These are phyloP conservation scores for Auricularia sp. DNA, from an alignment of 768 basidiomycete species.

Conservation along the genomic window DNA sequence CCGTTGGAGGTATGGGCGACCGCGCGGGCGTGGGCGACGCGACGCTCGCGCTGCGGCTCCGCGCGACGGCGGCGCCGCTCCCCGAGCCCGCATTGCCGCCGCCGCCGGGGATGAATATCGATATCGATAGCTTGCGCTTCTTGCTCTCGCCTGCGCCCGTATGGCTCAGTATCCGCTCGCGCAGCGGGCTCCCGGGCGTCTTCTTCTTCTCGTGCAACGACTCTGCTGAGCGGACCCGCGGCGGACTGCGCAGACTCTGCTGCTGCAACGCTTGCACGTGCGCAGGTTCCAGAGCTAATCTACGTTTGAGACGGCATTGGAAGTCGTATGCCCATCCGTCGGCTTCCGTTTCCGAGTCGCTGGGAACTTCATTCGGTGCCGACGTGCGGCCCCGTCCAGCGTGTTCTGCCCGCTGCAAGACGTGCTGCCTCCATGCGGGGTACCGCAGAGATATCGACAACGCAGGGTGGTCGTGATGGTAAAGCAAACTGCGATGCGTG, in stretches of 20 bases:
- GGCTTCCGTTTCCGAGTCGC: background rate
- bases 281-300: background rate
- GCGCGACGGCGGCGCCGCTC: background rate
- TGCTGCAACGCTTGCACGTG: background rate
- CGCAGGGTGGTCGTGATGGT: background rate
- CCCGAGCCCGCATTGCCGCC: background rate
- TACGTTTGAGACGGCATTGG: background rate
- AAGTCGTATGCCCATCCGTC: constrained; percentile 1
- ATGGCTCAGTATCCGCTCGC: background rate
- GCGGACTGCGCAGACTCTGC: background rate
- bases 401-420: background rate
- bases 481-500: background rate
- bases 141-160: background rate
- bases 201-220: background rate
- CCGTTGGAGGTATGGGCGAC: background rate
- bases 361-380: background rate
- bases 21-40: background rate
- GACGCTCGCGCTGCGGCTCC: background rate
- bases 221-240: background rate
- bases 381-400: background rate
- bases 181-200: background rate
- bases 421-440: background rate
- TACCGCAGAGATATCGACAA: background rate
- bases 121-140: constrained; percentile 1
- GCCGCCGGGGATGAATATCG: background rate